Percentiles rank a stretch among this genome's conserved stretches.
phyloP scores from a whole-genome alignment of 2,329 filamentous ascomycete genomes.

The Diaporthe sp. region DNA sequence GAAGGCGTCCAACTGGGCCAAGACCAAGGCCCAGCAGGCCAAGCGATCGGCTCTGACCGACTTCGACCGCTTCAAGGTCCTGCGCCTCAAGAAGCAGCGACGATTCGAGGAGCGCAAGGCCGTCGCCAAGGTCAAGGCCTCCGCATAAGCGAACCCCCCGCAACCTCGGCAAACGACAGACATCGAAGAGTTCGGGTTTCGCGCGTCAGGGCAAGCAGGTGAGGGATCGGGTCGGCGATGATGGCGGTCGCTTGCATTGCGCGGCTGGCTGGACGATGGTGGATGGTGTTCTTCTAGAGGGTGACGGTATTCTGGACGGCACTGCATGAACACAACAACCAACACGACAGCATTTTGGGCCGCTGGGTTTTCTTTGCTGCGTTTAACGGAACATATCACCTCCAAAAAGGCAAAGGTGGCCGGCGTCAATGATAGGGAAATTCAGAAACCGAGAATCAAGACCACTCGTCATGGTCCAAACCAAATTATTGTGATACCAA shows the following conservation, averaged over 20 bases:
- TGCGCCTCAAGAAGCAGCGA: constrained; percentile 99
- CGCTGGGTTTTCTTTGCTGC: constrained; percentile 70
- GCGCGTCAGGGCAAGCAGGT: constrained; percentile 40
- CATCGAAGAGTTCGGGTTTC: constrained; percentile 34
- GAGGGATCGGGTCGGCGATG: constrained; percentile 30
- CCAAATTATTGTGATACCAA: constrained; percentile 51
- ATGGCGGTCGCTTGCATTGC: constrained; percentile 29
- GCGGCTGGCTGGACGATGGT: constrained; percentile 36
- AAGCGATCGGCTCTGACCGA: constrained; percentile 93
- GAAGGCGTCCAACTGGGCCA: constrained; percentile 91
- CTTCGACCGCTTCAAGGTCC: constrained; percentile 99
- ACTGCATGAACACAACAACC: constrained; percentile 58
- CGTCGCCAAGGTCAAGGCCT: constrained; percentile 90
- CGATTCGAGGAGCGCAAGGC: constrained; percentile 98
- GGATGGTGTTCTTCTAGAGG: constrained; percentile 45
- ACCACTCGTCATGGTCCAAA: constrained; percentile 45
- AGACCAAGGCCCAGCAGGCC: constrained; percentile 88
- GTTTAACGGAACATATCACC: constrained; percentile 69
- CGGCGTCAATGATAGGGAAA: constrained; percentile 76
- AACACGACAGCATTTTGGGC: constrained; percentile 58
- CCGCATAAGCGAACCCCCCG: constrained; percentile 71
- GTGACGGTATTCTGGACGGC: constrained; percentile 53
- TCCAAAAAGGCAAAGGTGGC: constrained; percentile 60
- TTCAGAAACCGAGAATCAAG: constrained; percentile 64
- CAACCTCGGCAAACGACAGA: constrained; percentile 33